Evolutionary conservation across 352 stramenopile species (phyloP), one percentile per base, ranked within the genome.

Genomic region (Phytophthora tentaculata): DNA sequence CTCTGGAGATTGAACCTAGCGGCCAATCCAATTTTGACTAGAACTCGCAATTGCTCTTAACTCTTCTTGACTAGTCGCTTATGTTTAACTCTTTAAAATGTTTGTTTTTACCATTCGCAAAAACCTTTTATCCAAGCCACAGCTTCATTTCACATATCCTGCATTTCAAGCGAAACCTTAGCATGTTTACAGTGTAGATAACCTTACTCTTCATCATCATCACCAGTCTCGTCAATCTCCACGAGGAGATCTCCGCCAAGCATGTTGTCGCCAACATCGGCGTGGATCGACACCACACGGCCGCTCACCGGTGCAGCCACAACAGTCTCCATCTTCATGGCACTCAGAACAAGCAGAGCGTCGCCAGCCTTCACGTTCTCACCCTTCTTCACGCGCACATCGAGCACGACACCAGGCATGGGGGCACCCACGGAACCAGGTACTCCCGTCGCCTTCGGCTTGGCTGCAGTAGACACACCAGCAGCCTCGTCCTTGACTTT

Each of bases 321-420:
- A 26, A 97, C 90, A 3, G 96, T 99, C 84, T 99, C 97, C 97
- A 99, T 99, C 84, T 99, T 99, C 96, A 99, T 99, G 57, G 97
- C 97, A 29, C 85, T 98, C 49, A 99, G 79, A 48, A 98, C 90
- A 26, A 98, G 80, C 35, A 99, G 85, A 28, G 94, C 88, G 64
- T 97, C 79, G 45, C 97, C 97, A 19, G 85, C 86, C 73, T 98
- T 97, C 17, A 99, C 90, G 35, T 89, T 85, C 71, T 98, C 86
- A 35, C 96, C 96, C 39, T 84, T 83, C 68, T 96, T 96, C 23
- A 98, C 94, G 73, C 93, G 97, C 53, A 98, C 96, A 52, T 98
- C 96, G 32, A 99, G 81, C 41, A 99, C 95, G 14, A 98, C 94
- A 70, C 97, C 97, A 0, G 96, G 97, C 97, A 99, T 99, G 26